Evolutionary conservation across 768 basidiomycete species (phyloP).

Genomic region (Calocera viscosa): DNA sequence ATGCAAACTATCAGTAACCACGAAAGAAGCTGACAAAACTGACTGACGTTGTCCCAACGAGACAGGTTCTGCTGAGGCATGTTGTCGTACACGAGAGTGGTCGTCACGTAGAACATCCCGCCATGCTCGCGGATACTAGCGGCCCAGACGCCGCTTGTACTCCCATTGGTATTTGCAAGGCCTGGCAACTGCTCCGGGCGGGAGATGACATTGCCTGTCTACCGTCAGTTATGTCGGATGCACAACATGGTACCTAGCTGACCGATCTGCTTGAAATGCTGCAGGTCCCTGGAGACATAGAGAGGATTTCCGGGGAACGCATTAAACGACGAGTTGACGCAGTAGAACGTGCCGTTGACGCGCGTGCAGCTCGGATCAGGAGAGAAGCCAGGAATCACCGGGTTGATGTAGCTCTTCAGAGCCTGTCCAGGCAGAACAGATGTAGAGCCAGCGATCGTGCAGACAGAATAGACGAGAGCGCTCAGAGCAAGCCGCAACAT

Average conservation of each 20-base stretch:
- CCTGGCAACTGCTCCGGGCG: slow-evolving; percentile 15
- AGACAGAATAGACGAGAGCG: background rate
- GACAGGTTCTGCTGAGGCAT: slow-evolving; percentile 10
- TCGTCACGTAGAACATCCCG: slow-evolving; percentile 18
- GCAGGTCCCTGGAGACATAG: slow-evolving; percentile 26
- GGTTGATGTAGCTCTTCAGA: background rate
- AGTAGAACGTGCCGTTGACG: slow-evolving; percentile 25
- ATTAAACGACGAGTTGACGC: slow-evolving; percentile 28
- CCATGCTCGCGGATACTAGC: slow-evolving; percentile 17
- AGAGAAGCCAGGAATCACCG: background rate
- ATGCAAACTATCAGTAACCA: slow-evolving; percentile 10
- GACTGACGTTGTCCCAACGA: slow-evolving; percentile 19
- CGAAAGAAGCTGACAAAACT: background rate
- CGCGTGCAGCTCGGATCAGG: slow-evolving; percentile 1
- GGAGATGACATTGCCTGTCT: slow-evolving; percentile 18
- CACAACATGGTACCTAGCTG: background rate
- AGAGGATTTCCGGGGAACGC: slow-evolving; percentile 30
- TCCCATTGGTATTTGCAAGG: slow-evolving; percentile 9
- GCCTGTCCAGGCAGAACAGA: background rate
- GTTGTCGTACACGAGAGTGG: slow-evolving; percentile 17
- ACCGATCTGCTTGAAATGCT: slow-evolving; percentile 27
- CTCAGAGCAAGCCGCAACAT: background rate
- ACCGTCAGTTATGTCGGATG: background rate
- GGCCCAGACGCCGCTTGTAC: slow-evolving; percentile 20
- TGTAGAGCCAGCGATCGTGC: background rate